Base-by-base conservation (phyloP, 495 filamentous ascomycete species). In the Aspergillus baeticus region DNA sequence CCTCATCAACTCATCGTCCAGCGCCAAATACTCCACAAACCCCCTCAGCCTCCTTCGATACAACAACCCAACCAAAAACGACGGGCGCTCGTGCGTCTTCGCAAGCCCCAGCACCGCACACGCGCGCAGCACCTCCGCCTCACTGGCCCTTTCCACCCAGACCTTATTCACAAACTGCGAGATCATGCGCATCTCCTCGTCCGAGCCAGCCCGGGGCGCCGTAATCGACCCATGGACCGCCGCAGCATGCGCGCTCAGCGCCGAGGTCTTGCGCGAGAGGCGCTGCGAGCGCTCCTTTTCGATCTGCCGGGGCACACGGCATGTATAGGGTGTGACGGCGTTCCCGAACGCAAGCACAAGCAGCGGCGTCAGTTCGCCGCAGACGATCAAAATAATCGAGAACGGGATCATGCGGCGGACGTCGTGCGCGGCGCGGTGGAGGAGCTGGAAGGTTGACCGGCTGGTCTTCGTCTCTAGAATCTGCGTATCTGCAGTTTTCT, bases 341-440 rank as follows among this genome's bases (percentile, higher is more conserved):
- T 83, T 83, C 15, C 92, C 70, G n/a, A 88, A 74, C 5, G 87
- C 68, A 0, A 87, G 79, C 0, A 96, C 67, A 6, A 94, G 66
- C 2, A 97, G 58, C 0, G 92, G 91, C 6, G 91, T 90, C 67
- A 94, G 85, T 65, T 97, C 93, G 3, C 90, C 94, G 65, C 86
- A 90, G 35, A 95, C 41, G 1, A 92, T 51, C 2, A 96, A 76
- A 3, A 96, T 65, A 3, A 96, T 18, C 0, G 66, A 81, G 67
- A 98, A 96, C 3, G 86, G 65, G 3, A 91, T 89, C 29, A 97
- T 77, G n/a, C 88, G 83, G 0, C 76, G 72, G 10, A 87, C 71
- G 66, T 97, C 94, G 61, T 88, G 80, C 8, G 73, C 69, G 10
- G 80, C 81, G 45, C 91, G 81, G n/a, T 62, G 67, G 31, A 90